Percentiles rank a stretch among this genome's conserved stretches.
phyloP scores from a whole-genome alignment of 208 protist genomes.

The Trypanosoma vivax region DNA sequence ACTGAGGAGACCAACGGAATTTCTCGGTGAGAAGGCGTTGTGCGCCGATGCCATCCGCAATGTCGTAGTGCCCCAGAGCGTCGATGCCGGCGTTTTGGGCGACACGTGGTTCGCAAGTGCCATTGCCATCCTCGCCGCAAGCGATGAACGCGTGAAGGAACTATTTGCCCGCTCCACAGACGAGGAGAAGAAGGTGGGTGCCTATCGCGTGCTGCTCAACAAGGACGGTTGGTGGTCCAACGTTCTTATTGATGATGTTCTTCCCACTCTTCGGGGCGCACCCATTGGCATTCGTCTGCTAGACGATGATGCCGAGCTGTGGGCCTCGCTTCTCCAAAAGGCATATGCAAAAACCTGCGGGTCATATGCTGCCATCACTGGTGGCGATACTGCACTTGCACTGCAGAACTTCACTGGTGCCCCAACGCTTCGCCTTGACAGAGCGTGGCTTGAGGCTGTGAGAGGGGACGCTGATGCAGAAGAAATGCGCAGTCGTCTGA shows the following conservation, averaged over 20 bases:
- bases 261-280: conserved; percentile 43
- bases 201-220: conserved; percentile 79
- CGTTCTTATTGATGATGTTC: conserved; percentile 79
- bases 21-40: conserved; percentile 8
- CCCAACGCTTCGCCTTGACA: conserved; percentile 13
- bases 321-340: conserved; percentile 81
- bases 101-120: conserved; percentile 77
- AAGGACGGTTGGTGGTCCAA: conserved; percentile 80
- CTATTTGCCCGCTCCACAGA: conserved; percentile 60
- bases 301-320: conserved; percentile 65
- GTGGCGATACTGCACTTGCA: conserved; percentile 14
- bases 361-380: conserved; percentile 56
- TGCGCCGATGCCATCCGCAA: conserved; percentile 24
- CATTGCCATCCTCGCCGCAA: conserved; percentile 39
- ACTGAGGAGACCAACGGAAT: not conserved
- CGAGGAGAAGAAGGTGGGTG: conserved; percentile 44
- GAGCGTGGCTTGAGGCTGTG: conserved; percentile 22
- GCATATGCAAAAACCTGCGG: conserved; percentile 84
- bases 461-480: conserved; percentile 6
- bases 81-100: conserved; percentile 55
- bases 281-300: conserved; percentile 36
- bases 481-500: conserved; percentile 18
- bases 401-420: conserved; percentile 30
- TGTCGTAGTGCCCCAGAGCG: conserved; percentile 21
- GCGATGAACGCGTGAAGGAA: conserved; percentile 25